Conservation (phyloP, 2,329 filamentous ascomycete genomes). For the Epichloe coenophiala region DNA sequence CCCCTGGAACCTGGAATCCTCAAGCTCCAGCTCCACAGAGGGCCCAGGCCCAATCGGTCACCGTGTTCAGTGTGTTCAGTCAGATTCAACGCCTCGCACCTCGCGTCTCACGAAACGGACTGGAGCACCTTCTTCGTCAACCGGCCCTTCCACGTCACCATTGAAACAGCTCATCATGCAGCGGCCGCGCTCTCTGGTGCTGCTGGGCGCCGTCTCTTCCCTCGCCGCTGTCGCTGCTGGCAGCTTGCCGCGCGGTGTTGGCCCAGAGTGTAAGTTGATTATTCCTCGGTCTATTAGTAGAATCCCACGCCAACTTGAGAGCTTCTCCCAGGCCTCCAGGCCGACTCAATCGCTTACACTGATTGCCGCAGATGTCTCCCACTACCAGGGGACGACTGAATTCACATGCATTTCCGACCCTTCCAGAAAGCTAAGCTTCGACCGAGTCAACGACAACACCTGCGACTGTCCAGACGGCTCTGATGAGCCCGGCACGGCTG, state of each 20-base stretch:
- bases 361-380: constrained; percentile 56
- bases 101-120: background rate
- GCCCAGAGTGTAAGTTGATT: constrained; percentile 70
- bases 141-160: background rate
- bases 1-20: no score
- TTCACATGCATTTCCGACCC: constrained; percentile 85
- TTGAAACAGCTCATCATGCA: constrained; percentile 5
- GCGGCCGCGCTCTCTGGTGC: constrained; percentile 34
- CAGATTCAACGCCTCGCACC: background rate
- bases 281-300: background rate
- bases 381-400: constrained; percentile 58
- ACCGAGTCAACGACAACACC: constrained; percentile 84
- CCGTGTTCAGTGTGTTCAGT: constrained; percentile 4
- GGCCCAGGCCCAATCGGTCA: background rate
- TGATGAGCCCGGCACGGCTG: constrained; percentile 89
- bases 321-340: background rate
- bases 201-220: constrained; percentile 36
- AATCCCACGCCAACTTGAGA: no score
- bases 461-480: constrained; percentile 97
- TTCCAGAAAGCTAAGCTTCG: constrained; percentile 53
- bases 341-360: constrained; percentile 2
- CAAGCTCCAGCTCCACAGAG: background rate
- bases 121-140: background rate
- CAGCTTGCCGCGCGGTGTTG: constrained; percentile 67
- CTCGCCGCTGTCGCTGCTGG: constrained; percentile 46